phyloP scores from a whole-genome alignment of 2,329 filamentous ascomycete genomes.

The Aspergillus sojae region DNA sequence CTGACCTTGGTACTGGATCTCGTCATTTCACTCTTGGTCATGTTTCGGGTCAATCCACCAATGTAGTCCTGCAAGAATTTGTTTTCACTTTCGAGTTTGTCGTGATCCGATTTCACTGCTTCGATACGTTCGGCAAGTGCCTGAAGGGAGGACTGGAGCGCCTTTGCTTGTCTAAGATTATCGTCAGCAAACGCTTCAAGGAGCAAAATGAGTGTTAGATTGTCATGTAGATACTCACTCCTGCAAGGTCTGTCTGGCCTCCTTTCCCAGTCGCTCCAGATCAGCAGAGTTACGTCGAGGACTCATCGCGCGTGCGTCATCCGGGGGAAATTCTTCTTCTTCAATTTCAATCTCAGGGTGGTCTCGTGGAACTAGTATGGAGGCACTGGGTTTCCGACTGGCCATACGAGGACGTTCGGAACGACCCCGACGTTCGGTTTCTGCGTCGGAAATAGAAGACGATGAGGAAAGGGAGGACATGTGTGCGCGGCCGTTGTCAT shows the following conservation, averaged over 20 bases:
- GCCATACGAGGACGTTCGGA: constrained; percentile 67
- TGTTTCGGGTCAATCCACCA: constrained; percentile 84
- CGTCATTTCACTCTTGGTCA: constrained; percentile 59
- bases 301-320: constrained; percentile 93
- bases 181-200: constrained; percentile 1
- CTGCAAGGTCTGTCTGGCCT: constrained; percentile 68
- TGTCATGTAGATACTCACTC: constrained; percentile 52
- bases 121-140: constrained; percentile 93
- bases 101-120: constrained; percentile 88
- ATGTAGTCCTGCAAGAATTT: constrained; percentile 98
- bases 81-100: constrained; percentile 96
- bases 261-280: constrained; percentile 81
- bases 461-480: constrained; percentile 48
- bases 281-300: constrained; percentile 88
- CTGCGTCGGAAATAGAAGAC: constrained; percentile 52
- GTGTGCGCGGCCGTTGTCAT: constrained; percentile 42
- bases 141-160: constrained; percentile 83
- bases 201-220: neutral
- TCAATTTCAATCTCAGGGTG: constrained; percentile 71
- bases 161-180: constrained; percentile 75
- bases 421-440: constrained; percentile 46
- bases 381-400: constrained; percentile 77
- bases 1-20: constrained; percentile 56
- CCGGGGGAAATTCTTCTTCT: constrained; percentile 76
- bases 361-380: constrained; percentile 79